Percentiles rank a stretch among this genome's conserved stretches.
Evolutionary conservation across 768 basidiomycete species (phyloP).

Genomic region (Mycena floridula): DNA sequence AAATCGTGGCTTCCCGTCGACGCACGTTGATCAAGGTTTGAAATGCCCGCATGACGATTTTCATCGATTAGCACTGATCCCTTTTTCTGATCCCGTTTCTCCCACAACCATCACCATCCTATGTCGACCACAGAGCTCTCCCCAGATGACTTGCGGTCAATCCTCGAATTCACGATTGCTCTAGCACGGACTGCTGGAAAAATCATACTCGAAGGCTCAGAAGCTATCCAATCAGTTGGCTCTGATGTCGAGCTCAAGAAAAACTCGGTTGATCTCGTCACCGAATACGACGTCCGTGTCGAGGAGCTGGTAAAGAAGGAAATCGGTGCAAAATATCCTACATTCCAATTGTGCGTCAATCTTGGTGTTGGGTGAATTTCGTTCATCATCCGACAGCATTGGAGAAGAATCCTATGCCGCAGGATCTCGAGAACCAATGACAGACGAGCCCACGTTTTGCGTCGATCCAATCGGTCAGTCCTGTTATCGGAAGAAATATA

Average conservation of each 20-base stretch:
- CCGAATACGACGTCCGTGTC: constrained; percentile 89
- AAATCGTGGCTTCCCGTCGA: no score
- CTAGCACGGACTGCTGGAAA: constrained; percentile 73
- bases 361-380: not conserved
- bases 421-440: constrained; percentile 62
- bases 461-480: constrained; percentile 86
- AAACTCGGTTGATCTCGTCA: constrained; percentile 92
- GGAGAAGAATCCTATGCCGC: constrained; percentile 91
- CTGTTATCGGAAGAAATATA: no score
- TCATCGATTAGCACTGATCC: no score
- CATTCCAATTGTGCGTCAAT: constrained; percentile 72
- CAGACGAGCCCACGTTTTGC: constrained; percentile 91
- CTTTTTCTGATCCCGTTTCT: no score
- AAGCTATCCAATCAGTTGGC: constrained; percentile 56
- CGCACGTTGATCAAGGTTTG: no score
- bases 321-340: constrained; percentile 60
- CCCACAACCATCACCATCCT: no score
- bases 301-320: constrained; percentile 77
- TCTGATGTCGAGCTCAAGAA: constrained; percentile 76
- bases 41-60: no score
- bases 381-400: constrained; percentile 45
- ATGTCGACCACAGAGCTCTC: constrained; percentile 2
- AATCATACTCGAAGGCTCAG: constrained; percentile 71
- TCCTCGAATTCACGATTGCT: constrained; percentile 63
- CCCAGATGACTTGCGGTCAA: constrained; percentile 42